Base-by-base conservation (phyloP, 1,284 basidiomycete genomes). In the Inonotus obliquus region DNA sequence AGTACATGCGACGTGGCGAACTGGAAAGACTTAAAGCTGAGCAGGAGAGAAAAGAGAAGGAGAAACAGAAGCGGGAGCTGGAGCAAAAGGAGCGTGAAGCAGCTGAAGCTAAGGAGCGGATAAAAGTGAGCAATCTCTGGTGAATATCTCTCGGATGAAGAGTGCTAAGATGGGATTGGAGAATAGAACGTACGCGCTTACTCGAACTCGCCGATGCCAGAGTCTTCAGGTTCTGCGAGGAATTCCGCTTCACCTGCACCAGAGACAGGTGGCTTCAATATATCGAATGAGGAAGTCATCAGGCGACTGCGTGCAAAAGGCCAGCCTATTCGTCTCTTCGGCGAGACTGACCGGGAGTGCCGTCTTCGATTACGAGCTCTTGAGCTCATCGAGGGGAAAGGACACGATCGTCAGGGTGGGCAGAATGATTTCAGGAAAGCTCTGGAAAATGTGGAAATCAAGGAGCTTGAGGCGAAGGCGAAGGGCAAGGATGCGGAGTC, bases 351-450 rank as follows among this genome's bases (percentile, higher is more conserved):
- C 77, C 93, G 94, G 74, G 97, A 98, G 54, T 82, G 96, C 9
- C 80, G 95, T 44, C 76, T 98, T 25, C 87, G 97, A 17, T 75
- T 99, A 25, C 86, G 96, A 60, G 95, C 96, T 0, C 77, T 99
- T 14, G 96, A 99, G 73, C 82, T 99, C 54, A 91, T 97, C 64
- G 96, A 97, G 69, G 92, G 94, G 73, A 87, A 91, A 62, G 90
- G 86, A 5, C 83, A 86, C 59, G 89, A 86, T 64, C 81, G 84
- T 38, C 84, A 85, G 60, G 86, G 86, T 38, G 91, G 91, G 0
- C 85, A 93, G 72, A 97, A 98, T 71, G 97, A 98, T 72, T 98
- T 98, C 74, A 91, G 91, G 72, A 91, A 91, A 70, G 96, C 95
- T 0, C 73, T 99, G 67, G 93, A 94, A 72, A 91, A 95, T 63